Conservation (phyloP, 768 basidiomycete species). For the Hysterangium stoloniferum region DNA sequence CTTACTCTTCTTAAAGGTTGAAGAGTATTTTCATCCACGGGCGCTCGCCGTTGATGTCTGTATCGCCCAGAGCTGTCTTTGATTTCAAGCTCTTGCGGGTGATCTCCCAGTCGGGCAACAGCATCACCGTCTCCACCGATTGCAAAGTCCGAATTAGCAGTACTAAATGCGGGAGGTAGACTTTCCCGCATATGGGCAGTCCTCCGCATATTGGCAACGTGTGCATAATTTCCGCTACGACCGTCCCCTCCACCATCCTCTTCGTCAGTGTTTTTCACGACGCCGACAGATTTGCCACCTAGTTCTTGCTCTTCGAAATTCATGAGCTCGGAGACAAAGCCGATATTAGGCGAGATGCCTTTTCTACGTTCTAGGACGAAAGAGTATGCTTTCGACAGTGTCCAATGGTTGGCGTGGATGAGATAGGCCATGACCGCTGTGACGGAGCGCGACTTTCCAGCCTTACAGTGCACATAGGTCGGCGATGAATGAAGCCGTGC, state of each 20-base stretch:
- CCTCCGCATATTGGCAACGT: constrained; percentile 42
- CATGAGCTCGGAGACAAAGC: constrained; percentile 96
- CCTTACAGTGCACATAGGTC: constrained; percentile 94
- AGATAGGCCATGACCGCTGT: constrained; percentile 97
- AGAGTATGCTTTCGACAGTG: constrained; percentile 80
- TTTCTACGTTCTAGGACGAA: constrained; percentile 90
- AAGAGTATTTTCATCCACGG: constrained; percentile 80
- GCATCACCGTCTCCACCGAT: constrained; percentile 23
- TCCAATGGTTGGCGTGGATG: constrained; percentile 97
- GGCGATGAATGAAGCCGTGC: constrained; percentile 83
- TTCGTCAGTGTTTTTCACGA: constrained; percentile 37
- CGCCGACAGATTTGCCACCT: constrained; percentile 66
- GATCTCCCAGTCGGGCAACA: constrained; percentile 46
- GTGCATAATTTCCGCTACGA: constrained; percentile 31
- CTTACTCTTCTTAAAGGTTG: constrained; percentile 87
- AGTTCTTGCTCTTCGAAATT: constrained; percentile 89
- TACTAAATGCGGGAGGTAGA: constrained; percentile 48
- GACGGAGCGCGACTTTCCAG: constrained; percentile 91
- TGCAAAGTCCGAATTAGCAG: constrained; percentile 22
- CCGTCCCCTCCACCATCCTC: constrained; percentile 22
- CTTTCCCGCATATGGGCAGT: constrained; percentile 68
- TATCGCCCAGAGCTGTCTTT: constrained; percentile 81
- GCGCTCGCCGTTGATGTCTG: constrained; percentile 78
- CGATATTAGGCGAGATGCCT: constrained; percentile 95
- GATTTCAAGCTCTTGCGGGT: constrained; percentile 81